A percentile compares a stretch with the other conserved stretches of the same genome.
phyloP scores from a whole-genome alignment of 2,329 filamentous ascomycete genomes.

The Stagonosporopsis tanaceti region DNA sequence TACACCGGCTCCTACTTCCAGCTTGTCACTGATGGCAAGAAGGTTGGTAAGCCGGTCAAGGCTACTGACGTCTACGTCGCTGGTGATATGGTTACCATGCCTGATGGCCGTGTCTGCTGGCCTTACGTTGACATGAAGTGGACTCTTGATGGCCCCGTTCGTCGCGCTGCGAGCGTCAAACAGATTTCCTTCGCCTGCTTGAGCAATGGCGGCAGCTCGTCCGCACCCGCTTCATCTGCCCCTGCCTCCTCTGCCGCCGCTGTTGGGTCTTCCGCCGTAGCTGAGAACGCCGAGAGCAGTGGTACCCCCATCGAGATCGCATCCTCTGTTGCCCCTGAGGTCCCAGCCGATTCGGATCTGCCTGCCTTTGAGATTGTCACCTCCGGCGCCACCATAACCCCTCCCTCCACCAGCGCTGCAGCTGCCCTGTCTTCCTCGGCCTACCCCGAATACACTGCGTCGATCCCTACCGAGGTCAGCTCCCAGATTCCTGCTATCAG shows the following conservation, averaged over 20 bases:
- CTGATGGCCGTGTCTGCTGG: slow-evolving; percentile 68
- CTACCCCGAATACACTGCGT: background rate
- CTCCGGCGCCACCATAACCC: slow-evolving; percentile 29
- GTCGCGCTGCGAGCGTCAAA: slow-evolving; percentile 42
- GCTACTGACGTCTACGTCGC: slow-evolving; percentile 65
- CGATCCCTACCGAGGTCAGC: slow-evolving; percentile 12
- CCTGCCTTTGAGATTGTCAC: slow-evolving; percentile 30
- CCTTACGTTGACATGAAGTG: slow-evolving; percentile 66
- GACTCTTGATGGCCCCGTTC: slow-evolving; percentile 53
- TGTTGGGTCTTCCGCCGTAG: slow-evolving; percentile 6
- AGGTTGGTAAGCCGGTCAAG: slow-evolving; percentile 60
- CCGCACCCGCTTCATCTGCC: slow-evolving; percentile 13
- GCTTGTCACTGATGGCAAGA: slow-evolving; percentile 62
- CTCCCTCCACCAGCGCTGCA: slow-evolving; percentile 19
- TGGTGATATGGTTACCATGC: slow-evolving; percentile 68
- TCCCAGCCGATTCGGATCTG: slow-evolving; percentile 22
- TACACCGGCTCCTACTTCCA: slow-evolving; percentile 69
- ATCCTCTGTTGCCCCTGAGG: slow-evolving; percentile 9
- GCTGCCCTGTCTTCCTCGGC: slow-evolving; percentile 3
- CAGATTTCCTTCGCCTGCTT: slow-evolving; percentile 65
- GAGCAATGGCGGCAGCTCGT: slow-evolving; percentile 30
- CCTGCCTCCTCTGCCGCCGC: slow-evolving; percentile 4
- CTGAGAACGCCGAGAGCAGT: slow-evolving; percentile 12
- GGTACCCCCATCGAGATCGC: slow-evolving; percentile 9
- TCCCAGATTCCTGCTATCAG: slow-evolving; percentile 9